phyloP scores from a whole-genome alignment of 1,139 yeast genomes.

The Taphrina sp. region DNA sequence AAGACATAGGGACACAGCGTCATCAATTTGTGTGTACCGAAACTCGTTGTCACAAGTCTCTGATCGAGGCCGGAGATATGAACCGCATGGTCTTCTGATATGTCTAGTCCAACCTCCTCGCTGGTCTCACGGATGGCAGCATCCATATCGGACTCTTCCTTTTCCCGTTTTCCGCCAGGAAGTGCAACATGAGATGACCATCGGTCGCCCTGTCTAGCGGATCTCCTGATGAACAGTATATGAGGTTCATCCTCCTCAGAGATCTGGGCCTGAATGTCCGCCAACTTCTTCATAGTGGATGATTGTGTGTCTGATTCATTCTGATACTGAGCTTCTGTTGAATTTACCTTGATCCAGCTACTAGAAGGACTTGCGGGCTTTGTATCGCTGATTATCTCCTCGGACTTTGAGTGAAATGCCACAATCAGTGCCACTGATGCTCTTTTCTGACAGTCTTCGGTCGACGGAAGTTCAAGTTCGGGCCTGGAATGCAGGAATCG shows the following conservation, averaged over 20 bases:
- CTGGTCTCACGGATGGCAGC: slow-evolving; percentile 46
- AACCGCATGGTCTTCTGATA: too few species aligned
- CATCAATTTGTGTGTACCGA: slow-evolving; percentile 40
- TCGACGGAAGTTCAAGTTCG: too few species aligned
- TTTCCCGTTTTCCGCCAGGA: slow-evolving; percentile 48
- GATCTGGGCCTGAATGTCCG: too few species aligned
- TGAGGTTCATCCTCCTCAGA: too few species aligned
- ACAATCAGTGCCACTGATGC: slow-evolving; percentile 10
- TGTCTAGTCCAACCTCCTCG: slow-evolving; percentile 48
- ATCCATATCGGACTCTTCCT: slow-evolving; percentile 42
- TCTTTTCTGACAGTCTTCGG: not conserved
- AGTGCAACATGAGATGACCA: slow-evolving; percentile 50
- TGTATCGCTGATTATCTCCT: too few species aligned
- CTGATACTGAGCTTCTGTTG: too few species aligned
- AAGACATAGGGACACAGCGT: slow-evolving; percentile 45
- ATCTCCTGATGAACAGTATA: slow-evolving; percentile 46
- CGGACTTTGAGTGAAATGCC: not conserved
- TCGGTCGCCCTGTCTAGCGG: slow-evolving; percentile 45
- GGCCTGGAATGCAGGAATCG: too few species aligned
- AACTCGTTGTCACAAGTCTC: slow-evolving; percentile 43
- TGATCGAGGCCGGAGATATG: slow-evolving; percentile 47
- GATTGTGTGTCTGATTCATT: too few species aligned
- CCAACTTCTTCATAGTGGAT: too few species aligned
- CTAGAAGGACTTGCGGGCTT: too few species aligned
- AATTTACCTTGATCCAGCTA: too few species aligned